Conservation (phyloP, 1,139 yeast genomes). For the Yamadazyma epiphylla region DNA sequence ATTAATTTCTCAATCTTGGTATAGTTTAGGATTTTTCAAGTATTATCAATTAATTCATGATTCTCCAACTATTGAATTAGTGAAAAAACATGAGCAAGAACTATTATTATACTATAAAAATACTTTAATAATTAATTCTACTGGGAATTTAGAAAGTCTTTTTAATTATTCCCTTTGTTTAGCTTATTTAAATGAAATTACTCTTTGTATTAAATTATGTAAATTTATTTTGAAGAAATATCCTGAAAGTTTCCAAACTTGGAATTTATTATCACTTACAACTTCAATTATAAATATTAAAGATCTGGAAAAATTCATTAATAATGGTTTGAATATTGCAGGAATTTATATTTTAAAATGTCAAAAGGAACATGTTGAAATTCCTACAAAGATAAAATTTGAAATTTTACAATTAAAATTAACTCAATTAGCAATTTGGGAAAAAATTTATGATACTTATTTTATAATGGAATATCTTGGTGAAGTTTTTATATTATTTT, state of each 20-base stretch:
- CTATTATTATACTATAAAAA: conserved; percentile 28
- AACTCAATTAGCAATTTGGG: conserved; percentile 71
- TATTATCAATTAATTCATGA: conserved; percentile 27
- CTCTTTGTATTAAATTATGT: conserved; percentile 33
- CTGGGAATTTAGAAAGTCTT: conserved; percentile 29
- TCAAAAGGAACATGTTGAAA: conserved; percentile 22
- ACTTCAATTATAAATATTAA: conserved; percentile 12
- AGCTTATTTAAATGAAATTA: conserved; percentile 24
- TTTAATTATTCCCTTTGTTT: conserved; percentile 38
- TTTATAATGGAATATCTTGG: conserved; percentile 63
- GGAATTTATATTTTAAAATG: conserved; percentile 34
- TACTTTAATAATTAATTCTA: conserved; percentile 37
- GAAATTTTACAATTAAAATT: conserved; percentile 68
- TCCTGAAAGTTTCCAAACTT: conserved; percentile 44
- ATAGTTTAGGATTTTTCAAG: conserved; percentile 31
- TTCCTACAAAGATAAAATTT: conserved; percentile 41
- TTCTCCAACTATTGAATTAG: conserved; percentile 20
- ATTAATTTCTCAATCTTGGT: conserved; percentile 38
- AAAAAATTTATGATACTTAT: conserved; percentile 56
- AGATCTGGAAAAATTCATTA: conserved; percentile 38
- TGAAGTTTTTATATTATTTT: conserved; percentile 61
- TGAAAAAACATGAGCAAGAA: conserved; percentile 16
- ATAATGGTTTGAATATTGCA: conserved; percentile 42
- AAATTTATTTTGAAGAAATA: conserved; percentile 41
- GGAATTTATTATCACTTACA: conserved; percentile 39